phyloP scores from a whole-genome alignment of 441 rosid species.

The Kokia cookei region DNA sequence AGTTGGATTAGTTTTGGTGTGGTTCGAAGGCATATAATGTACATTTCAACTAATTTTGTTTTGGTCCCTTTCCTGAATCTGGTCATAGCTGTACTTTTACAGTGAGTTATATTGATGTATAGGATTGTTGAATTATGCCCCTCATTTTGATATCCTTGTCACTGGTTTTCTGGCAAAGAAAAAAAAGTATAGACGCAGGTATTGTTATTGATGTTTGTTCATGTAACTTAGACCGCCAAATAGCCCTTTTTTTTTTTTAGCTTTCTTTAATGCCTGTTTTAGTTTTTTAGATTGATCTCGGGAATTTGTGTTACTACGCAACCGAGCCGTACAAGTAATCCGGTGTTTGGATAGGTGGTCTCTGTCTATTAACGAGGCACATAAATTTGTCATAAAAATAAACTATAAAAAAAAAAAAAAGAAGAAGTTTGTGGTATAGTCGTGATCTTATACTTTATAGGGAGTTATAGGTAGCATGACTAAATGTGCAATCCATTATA shows the following conservation, averaged over 20 bases:
- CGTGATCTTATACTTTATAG: too few relatives aligned
- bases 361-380: too few relatives aligned
- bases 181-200: slow-evolving; percentile 5
- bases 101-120: slow-evolving; percentile 17
- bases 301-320: too few relatives aligned
- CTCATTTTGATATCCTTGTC: neutral
- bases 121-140: slow-evolving; percentile 19
- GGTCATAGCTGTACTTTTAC: slow-evolving; percentile 10
- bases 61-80: slow-evolving; percentile 2
- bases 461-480: too few relatives aligned
- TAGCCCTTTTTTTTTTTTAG: neutral
- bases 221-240: slow-evolving; percentile 18
- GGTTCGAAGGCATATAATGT: slow-evolving; percentile 27
- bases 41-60: slow-evolving; percentile 26
- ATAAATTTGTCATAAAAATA: too few relatives aligned
- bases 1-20: slow-evolving; percentile 14
- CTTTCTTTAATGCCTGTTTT: neutral
- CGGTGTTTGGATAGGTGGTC: too few relatives aligned
- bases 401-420: too few relatives aligned
- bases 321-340: too few relatives aligned
- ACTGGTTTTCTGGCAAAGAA: neutral
- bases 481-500: too few relatives aligned
- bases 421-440: too few relatives aligned
- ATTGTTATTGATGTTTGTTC: slow-evolving; percentile 15
- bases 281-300: neutral